Percentiles rank a stretch among this genome's conserved stretches.
Conservation (phyloP, 441 rosid genomes). For the Eutrema salsugineum region DNA sequence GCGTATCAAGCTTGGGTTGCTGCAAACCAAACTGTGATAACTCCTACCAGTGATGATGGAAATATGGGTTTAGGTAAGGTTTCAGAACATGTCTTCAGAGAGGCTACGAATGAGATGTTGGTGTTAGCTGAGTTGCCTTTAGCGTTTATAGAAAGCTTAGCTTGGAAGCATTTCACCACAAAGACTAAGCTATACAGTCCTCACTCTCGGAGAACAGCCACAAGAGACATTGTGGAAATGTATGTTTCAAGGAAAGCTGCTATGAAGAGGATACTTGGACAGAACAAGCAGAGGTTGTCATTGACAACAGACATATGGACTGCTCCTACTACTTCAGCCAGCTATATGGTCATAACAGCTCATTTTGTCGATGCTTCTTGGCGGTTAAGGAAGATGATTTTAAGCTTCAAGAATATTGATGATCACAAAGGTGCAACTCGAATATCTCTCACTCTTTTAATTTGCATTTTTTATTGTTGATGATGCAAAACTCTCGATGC, state of each 20-base stretch:
- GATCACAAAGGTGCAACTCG: neutral
- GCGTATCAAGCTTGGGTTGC: too few relatives aligned
- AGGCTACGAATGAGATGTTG: neutral
- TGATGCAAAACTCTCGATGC: too few relatives aligned
- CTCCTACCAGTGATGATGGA: neutral
- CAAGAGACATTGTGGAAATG: neutral
- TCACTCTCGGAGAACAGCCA: neutral
- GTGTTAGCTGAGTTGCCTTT: neutral
- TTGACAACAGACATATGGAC: neutral
- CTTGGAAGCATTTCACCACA: neutral
- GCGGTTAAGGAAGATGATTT: neutral
- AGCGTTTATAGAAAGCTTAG: neutral
- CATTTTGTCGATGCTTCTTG: neutral
- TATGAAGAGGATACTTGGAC: neutral
- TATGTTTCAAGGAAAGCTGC: neutral
- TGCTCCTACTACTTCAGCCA: neutral
- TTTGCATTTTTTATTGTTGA: too few relatives aligned
- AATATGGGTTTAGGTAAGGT: neutral
- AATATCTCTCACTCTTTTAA: too few relatives aligned
- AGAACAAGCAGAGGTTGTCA: neutral
- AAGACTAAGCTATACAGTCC: neutral
- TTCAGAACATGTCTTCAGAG: neutral
- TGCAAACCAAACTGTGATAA: neutral
- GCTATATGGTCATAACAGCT: neutral
- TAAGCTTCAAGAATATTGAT: neutral